A percentile compares a stretch with the other conserved stretches of the same genome.
phyloP scores from a whole-genome alignment of 2,329 filamentous ascomycete genomes.

The Arthrobotrys megalospora region DNA sequence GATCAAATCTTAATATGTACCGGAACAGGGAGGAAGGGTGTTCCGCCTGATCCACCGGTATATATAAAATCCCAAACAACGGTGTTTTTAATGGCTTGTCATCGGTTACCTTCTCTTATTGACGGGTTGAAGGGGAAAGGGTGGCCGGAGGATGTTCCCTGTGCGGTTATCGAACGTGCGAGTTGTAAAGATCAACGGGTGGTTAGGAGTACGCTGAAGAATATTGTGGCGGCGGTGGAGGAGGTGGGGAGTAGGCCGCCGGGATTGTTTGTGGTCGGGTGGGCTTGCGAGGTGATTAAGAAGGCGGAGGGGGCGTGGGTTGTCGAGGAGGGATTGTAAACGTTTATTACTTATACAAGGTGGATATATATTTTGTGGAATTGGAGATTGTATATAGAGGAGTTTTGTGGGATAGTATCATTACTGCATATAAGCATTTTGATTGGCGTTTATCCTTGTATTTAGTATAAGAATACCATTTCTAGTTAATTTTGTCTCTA shows the following conservation, averaged over 20 bases:
- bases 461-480: constrained; percentile 2
- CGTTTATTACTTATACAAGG: constrained; percentile 64
- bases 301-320: constrained; percentile 75
- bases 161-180: constrained; percentile 92
- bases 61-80: constrained; percentile 84
- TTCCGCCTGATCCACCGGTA: constrained; percentile 82
- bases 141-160: constrained; percentile 86
- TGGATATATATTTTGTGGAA: not conserved
- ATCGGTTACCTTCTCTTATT: constrained; percentile 83
- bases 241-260: constrained; percentile 90
- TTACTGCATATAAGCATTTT: not conserved
- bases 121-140: constrained; percentile 73
- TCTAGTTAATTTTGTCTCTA: not conserved
- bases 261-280: constrained; percentile 86
- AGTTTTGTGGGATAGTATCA: constrained; percentile 5
- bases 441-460: not conserved
- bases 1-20: constrained; percentile 98
- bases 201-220: constrained; percentile 85
- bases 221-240: constrained; percentile 86
- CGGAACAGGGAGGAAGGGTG: constrained; percentile 92
- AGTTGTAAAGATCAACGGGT: constrained; percentile 95
- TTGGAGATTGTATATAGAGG: not conserved
- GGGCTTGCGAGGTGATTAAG: constrained; percentile 84
- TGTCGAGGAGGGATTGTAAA: constrained; percentile 85
- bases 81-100: constrained; percentile 95